Conservation (phyloP, 2,329 filamentous ascomycete genomes). For the Colletotrichum magnum region DNA sequence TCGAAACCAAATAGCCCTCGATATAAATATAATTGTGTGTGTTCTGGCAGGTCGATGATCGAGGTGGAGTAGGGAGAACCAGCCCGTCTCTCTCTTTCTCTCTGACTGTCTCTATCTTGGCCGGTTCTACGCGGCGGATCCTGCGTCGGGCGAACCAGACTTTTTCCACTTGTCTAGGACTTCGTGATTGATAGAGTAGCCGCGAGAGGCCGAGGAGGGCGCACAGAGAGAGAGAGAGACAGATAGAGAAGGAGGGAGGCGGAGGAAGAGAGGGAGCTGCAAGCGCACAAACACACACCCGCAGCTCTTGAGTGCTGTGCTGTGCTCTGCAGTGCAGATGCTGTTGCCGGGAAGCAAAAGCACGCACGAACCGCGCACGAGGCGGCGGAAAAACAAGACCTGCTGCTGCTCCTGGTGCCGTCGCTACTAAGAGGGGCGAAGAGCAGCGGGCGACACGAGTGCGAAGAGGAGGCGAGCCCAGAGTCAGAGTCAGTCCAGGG, state of each 20-base stretch:
- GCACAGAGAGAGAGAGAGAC: slow-evolving; percentile 6
- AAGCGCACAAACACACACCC: slow-evolving; percentile 33
- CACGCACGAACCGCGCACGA: slow-evolving; percentile 26
- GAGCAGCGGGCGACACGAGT: slow-evolving; percentile 11
- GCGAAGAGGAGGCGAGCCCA: background rate
- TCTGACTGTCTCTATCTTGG: background rate
- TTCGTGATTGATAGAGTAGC: slow-evolving; percentile 2
- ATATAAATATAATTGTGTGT: slow-evolving; percentile 38
- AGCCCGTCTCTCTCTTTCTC: background rate
- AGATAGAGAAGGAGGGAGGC: slow-evolving; percentile 5
- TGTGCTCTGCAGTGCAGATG: slow-evolving; percentile 1
- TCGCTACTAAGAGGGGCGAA: slow-evolving; percentile 11
- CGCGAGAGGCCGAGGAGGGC: background rate
- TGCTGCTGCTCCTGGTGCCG: background rate
- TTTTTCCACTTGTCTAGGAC: slow-evolving; percentile 1
- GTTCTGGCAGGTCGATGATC: slow-evolving; percentile 20
- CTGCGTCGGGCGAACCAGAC: background rate
- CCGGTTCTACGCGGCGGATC: slow-evolving; percentile 1
- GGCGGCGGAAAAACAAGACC: slow-evolving; percentile 6
- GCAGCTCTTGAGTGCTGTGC: slow-evolving; percentile 8
- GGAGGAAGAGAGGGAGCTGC: slow-evolving; percentile 13
- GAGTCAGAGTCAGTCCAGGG: too few species aligned
- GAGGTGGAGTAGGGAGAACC: background rate
- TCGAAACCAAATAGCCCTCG: slow-evolving; percentile 40
- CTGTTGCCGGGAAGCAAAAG: slow-evolving; percentile 29